Conservation (phyloP, 352 stramenopile genomes). For the Globisporangium acanthophoron region DNA sequence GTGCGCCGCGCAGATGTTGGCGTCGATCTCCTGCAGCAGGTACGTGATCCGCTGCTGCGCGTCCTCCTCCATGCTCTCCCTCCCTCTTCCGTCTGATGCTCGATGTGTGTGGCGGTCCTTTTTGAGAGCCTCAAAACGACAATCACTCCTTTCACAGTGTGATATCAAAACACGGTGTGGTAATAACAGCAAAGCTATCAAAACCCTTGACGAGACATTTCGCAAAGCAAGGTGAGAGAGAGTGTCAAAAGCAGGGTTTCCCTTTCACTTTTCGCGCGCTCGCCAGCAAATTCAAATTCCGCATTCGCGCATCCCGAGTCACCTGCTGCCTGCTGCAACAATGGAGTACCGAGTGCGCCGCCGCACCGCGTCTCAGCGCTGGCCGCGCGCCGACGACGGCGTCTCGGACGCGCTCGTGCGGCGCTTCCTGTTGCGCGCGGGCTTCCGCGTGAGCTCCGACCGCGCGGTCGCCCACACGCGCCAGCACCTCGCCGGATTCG, state of each 20-base stretch:
- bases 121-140: background rate
- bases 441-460: conserved; percentile 49
- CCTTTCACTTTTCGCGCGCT: conserved; percentile 14
- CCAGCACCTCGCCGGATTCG: conserved; percentile 43
- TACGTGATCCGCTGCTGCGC: conserved; percentile 78
- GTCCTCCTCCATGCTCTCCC: conserved; percentile 60
- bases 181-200: background rate
- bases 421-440: conserved; percentile 66
- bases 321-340: too few species aligned
- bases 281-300: conserved; percentile 17
- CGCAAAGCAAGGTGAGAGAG: conserved; percentile 6
- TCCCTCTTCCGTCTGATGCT: conserved; percentile 7
- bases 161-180: background rate
- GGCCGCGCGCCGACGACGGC: background rate
- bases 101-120: background rate
- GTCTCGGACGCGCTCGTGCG: conserved; percentile 46
- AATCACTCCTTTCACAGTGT: background rate
- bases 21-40: conserved; percentile 81
- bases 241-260: conserved; percentile 13
- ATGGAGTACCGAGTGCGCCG: conserved; percentile 51
- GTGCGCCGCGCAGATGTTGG: conserved; percentile 74
- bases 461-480: conserved; percentile 31
- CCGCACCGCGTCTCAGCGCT: conserved; percentile 16
- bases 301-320: background rate
- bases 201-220: background rate